phyloP scores from a whole-genome alignment of 139 green algal genomes.

The Chlorella sp. region DNA sequence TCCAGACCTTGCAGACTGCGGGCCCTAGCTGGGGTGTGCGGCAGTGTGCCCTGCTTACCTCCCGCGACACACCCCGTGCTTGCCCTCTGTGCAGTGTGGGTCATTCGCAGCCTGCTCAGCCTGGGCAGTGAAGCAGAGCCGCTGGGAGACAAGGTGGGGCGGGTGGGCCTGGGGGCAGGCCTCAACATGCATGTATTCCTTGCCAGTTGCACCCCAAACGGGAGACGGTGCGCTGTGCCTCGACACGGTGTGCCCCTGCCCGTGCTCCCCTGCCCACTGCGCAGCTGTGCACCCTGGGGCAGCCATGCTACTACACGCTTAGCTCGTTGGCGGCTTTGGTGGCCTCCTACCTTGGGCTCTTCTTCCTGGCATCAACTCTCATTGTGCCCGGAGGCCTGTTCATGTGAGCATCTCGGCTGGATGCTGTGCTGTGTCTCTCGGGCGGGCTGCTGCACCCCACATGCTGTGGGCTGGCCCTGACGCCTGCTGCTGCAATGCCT shows the following conservation, averaged over 20 bases:
- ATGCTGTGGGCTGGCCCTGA: not conserved
- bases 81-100: constrained; percentile 59
- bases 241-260: not conserved
- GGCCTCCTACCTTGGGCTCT: constrained; percentile 79
- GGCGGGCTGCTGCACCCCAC: too few species aligned
- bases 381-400: constrained; percentile 92
- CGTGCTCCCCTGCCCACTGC: not conserved
- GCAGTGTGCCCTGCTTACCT: too few species aligned
- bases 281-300: constrained; percentile 34
- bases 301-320: constrained; percentile 67
- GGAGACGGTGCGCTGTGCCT: too few species aligned
- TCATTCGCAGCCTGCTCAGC: constrained; percentile 79
- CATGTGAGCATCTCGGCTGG: constrained; percentile 57
- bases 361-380: constrained; percentile 75
- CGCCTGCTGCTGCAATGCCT: not conserved
- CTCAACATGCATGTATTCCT: too few species aligned
- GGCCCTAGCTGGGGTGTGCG: too few species aligned
- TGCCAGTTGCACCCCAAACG: not conserved
- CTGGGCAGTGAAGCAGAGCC: constrained; percentile 46
- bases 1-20: too few species aligned
- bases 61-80: too few species aligned
- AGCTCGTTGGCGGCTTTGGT: constrained; percentile 65
- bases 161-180: too few species aligned
- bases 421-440: too few species aligned
- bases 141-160: not conserved